Evolutionary conservation across 495 filamentous ascomycete genomes (phyloP), one percentile per base, ranked within the genome.

Genomic region (Daldinia bambusicola): DNA sequence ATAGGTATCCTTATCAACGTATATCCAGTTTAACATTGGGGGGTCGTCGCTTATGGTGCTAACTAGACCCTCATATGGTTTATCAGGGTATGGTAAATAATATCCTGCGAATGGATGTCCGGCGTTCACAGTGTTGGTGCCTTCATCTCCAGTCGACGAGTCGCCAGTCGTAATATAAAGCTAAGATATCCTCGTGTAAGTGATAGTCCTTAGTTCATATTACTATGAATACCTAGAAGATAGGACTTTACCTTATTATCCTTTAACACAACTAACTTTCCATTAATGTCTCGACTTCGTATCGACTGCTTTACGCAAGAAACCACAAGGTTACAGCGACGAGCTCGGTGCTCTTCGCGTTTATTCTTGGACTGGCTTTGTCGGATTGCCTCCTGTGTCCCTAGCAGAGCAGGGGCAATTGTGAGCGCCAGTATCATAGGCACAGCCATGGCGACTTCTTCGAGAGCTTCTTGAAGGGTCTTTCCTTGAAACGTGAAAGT

Each of bases 21-120:
- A 90, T 12, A 90, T 85, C 88, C 88, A 90, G 78, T 89, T 89
- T 18, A 90, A 78, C 80, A 85, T 82, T 4, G 88, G 88, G 1
- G 87, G 86, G 62, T 87, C 84, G 64, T 88, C 86, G 7, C 79
- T 77, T 58, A 89, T 86, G 20, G 84, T 84, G 63, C 86, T 87
- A 55, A 90, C 87, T 45, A 89, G 75, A n/a, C 86, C 87, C 56
- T 84, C 86, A 50, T 83, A 77, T 53, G 79, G 76, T 26, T 86
- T 83, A 22, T 79, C 80, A n/a, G 88, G 88, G 70, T 88, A 88
- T 6, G 83, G 83, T 69, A 89, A 82, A 74, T 84, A 89, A 69
- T 87, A 89, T 9, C 87, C 87, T 52, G 83, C 80, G 70, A 89
- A 89, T 2, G 80, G 78, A 70, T 85, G 80, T 13, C 77, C 79